Base-by-base conservation (phyloP, 2,329 filamentous ascomycete species). In the Lecanicillium sp. region DNA sequence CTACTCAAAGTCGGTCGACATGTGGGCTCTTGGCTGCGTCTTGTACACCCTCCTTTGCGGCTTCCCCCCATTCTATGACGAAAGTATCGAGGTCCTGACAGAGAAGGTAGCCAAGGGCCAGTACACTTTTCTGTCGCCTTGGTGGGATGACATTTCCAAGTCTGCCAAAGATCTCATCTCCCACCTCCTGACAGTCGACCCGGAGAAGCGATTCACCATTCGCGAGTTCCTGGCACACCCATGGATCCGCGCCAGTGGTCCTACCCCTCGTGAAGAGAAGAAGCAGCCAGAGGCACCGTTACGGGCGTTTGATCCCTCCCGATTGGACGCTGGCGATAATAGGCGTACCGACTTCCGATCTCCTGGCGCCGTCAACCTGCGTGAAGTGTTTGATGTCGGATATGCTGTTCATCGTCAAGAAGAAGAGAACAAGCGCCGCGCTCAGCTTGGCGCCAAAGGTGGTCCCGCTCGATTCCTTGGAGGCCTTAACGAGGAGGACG, bases 71-170 rank as follows among this genome's bases (percentile, higher is more conserved):
- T 98, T 98, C 64, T 95, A 98, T 61, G 92, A 98, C 51, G 92
- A 98, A 65, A 95, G 87, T 55, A 97, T 98, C 49, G 88, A 95
- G 56, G 84, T 94, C 1, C 76, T 98, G 44, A 97, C 92, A 2
- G 90, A 98, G 58, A 98, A 98, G 71, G 92, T 98, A 14, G 92
- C 92, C 20, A 83, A 86, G 54, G 92, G 92, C 35, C 88, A 97
- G 65, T 98, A 92, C 60, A 97, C 92, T 1, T 98, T 98, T 68
- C 67, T 98, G 31, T 97, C 90, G 3, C 92, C 92, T 0, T 98
- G 92, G 92, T 98, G 92, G 92, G 92, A 98, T 50, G 89, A 96
- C 42, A 97, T 98, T 45, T 96, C 90, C 44, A 88, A 92, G 59
- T 82, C 87, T 4, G 92, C 92, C 0, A 87, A 97, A 60, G 90